Conservation (phyloP, 768 basidiomycete species). For the Fomitopsis pulvina region DNA sequence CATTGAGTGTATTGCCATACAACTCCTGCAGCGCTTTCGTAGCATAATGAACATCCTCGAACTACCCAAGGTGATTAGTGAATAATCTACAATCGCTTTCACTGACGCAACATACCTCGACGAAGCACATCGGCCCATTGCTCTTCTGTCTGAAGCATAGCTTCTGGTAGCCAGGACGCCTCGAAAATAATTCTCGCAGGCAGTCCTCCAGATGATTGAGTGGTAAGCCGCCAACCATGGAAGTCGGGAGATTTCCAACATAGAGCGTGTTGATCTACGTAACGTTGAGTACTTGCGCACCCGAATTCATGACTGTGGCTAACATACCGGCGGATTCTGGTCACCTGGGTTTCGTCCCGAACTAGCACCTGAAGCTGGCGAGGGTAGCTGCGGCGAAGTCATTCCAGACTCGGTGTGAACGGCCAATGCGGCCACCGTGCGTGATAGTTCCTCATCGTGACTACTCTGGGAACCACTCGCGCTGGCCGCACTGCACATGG, state of each 20-base stretch:
- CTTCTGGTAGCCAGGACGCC: slow-evolving; percentile 80
- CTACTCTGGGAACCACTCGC: slow-evolving; percentile 32
- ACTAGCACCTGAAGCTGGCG: slow-evolving; percentile 63
- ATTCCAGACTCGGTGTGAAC: slow-evolving; percentile 49
- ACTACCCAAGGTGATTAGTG: slow-evolving; percentile 37
- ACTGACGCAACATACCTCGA: slow-evolving; percentile 57
- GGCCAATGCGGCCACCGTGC: slow-evolving; percentile 34
- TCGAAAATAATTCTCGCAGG: slow-evolving; percentile 74
- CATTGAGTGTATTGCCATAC: slow-evolving; percentile 86
- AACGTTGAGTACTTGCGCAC: neutral
- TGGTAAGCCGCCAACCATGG: slow-evolving; percentile 63
- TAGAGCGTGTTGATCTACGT: slow-evolving; percentile 92
- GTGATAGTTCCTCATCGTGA: slow-evolving; percentile 29
- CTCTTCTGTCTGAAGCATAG: slow-evolving; percentile 94
- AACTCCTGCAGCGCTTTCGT: slow-evolving; percentile 84
- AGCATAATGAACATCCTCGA: slow-evolving; percentile 83
- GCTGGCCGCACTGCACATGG: slow-evolving; percentile 36
- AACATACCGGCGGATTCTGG: slow-evolving; percentile 86
- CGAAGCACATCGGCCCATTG: slow-evolving; percentile 99
- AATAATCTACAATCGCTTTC: neutral
- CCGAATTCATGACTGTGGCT: no score
- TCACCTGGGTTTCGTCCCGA: slow-evolving; percentile 49
- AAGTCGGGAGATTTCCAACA: slow-evolving; percentile 93
- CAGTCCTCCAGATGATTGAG: slow-evolving; percentile 83
- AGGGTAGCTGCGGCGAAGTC: slow-evolving; percentile 70